Evolutionary conservation across 139 green algal genomes (phyloP).

Genomic region (Auxenochlorella pyrenoidosa): DNA sequence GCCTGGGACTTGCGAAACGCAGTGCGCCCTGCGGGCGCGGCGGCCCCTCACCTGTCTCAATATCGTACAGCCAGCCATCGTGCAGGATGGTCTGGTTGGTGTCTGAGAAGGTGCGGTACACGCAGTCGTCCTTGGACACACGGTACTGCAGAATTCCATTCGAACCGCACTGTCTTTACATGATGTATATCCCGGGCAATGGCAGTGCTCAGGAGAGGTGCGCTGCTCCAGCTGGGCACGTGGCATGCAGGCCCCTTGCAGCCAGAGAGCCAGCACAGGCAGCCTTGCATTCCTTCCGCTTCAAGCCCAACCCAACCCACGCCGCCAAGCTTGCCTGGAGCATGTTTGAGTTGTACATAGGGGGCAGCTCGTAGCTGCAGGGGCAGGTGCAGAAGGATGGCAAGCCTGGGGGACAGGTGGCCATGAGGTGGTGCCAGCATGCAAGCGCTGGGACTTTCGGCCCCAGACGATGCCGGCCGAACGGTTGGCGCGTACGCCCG

Average conservation of each 20-base stretch:
- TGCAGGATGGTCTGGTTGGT: neutral
- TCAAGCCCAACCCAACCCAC: neutral
- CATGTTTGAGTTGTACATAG: conserved; percentile 58
- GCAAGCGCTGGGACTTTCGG: too few relatives aligned
- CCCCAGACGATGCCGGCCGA: too few relatives aligned
- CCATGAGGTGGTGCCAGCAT: too few relatives aligned
- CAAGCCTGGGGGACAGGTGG: neutral
- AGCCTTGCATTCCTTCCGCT: neutral
- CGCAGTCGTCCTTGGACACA: conserved; percentile 17
- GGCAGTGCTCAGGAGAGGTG: too few relatives aligned
- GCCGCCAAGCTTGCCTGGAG: conserved; percentile 36
- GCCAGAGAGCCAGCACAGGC: neutral
- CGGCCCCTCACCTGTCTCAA: conserved; percentile 47
- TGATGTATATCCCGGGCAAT: too few relatives aligned
- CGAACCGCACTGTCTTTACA: too few relatives aligned
- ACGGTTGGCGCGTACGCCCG: too few relatives aligned
- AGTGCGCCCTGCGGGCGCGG: too few relatives aligned
- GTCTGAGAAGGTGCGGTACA: conserved; percentile 10
- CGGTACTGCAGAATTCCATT: conserved; percentile 71
- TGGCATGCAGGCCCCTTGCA: neutral
- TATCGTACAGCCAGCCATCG: conserved; percentile 1
- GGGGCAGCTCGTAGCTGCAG: conserved; percentile 57
- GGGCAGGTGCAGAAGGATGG: neutral
- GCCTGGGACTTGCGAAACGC: too few relatives aligned
- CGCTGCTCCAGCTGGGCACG: too few relatives aligned